Conservation (phyloP, 257 asterid genomes). For the Asclepias syriaca region DNA sequence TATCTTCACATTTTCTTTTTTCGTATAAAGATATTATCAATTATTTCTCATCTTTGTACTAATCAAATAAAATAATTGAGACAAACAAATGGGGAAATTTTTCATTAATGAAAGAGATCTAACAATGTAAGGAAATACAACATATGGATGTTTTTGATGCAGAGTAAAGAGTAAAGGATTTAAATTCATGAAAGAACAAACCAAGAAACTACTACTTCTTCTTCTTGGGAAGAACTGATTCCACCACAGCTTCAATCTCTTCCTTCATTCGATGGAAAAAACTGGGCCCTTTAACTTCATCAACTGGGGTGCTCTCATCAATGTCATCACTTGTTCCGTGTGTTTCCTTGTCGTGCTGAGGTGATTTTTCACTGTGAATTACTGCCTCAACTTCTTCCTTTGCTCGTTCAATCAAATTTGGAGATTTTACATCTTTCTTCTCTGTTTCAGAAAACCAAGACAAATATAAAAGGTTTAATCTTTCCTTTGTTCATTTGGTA, state of each 20-base stretch:
- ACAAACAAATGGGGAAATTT: too few species aligned
- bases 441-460: slow-evolving; percentile 4
- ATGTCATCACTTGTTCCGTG: slow-evolving; percentile 74
- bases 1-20: too few species aligned
- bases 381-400: slow-evolving; percentile 30
- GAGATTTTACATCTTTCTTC: slow-evolving; percentile 33
- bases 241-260: slow-evolving; percentile 78
- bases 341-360: slow-evolving; percentile 60
- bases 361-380: slow-evolving; percentile 28
- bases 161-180: too few species aligned
- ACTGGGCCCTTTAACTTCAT: slow-evolving; percentile 71
- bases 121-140: too few species aligned
- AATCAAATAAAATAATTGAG: too few species aligned
- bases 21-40: too few species aligned
- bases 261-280: slow-evolving; percentile 70
- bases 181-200: not conserved
- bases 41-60: too few species aligned
- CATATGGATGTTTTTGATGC: too few species aligned
- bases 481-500: not conserved
- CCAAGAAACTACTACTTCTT: slow-evolving; percentile 36
- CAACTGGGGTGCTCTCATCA: slow-evolving; percentile 52
- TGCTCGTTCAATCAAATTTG: slow-evolving; percentile 27
- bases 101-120: too few species aligned
- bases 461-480: not conserved
- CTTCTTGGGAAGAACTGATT: slow-evolving; percentile 52